Evolutionary conservation across 2,329 filamentous ascomycete species (phyloP), one percentile per base, ranked within the genome.

Genomic region (Beauveria caledonica): DNA sequence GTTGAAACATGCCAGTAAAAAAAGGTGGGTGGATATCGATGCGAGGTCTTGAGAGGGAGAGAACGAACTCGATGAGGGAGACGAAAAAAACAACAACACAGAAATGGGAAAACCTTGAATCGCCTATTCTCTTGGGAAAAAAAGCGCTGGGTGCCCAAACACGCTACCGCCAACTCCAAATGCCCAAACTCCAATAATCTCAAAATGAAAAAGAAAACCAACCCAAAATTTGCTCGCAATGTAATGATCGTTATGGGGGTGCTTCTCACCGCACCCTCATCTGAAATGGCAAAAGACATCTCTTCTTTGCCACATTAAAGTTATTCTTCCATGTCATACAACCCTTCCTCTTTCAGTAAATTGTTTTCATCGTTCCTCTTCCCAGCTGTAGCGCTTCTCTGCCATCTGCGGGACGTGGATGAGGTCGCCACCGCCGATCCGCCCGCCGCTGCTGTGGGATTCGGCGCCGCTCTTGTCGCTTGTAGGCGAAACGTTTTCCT

Each of bases 371-470:
- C 63, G 58, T 33, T 72, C 69, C 5, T 76, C 71, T 64, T 82
- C 80, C 79, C 79, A 82, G 63, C 80, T 82, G 58, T 80, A 82
- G 40, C 80, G 71, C 63, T 73, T 76, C 36, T 75, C 75, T 3
- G 80, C 77, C 60, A 78, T 67, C 65, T 82, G 80, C 2, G 80
- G 80, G 10, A 82, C 76, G 62, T 82, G 80, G 3, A 82, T 70
- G 23, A 81, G 66, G 57, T 82, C 80, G 4, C 68, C 68, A 0
- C 75, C 74, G 52, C 79, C 74, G 39, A 80, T 76, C n/a, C 78
- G 73, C 57, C 74, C 74, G 42, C 71, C 71, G 56, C 72, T 76
- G 40, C 64, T 64, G 8, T 69, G 64, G 25, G 64, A 67, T 7
- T 21, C 33, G 7, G 57, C 27, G 25, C 46, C 48, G 33, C 46